These are phyloP conservation scores for Jasminum sambac DNA, from an alignment of 257 asterid species.

Conservation along the genomic window DNA sequence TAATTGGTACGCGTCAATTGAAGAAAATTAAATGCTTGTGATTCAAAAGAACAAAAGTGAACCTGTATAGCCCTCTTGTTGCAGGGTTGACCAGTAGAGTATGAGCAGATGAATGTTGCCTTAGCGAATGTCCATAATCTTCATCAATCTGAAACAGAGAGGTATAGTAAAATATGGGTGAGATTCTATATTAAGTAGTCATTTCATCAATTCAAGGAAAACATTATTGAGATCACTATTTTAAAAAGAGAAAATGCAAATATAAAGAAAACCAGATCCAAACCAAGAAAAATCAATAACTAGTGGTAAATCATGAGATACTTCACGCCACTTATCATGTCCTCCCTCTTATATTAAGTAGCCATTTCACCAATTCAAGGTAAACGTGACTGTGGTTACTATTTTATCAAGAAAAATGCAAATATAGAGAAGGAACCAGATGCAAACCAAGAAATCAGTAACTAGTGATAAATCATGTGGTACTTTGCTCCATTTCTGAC, in stretches of 20 bases:
- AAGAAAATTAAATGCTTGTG: neutral
- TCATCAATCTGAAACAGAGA: constrained; percentile 56
- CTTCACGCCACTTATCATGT: neutral
- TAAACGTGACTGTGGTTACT: neutral
- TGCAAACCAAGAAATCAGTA: neutral
- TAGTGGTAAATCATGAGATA: neutral
- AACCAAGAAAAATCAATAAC: neutral
- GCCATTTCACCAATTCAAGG: constrained; percentile 22
- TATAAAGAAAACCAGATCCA: neutral
- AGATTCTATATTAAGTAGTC: constrained; percentile 10
- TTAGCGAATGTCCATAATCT: constrained; percentile 45
- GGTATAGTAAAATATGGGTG: no score
- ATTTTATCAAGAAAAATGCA: constrained; percentile 14
- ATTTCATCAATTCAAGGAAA: constrained; percentile 21
- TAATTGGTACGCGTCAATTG: neutral
- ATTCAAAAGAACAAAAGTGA: constrained; percentile 32
- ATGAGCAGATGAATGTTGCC: constrained; percentile 57
- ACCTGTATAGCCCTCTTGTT: constrained; percentile 81
- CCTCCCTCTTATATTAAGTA: constrained; percentile 9
- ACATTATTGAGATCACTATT: neutral
- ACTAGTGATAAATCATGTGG: neutral
- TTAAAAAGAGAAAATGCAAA: constrained; percentile 10
- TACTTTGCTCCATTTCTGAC: neutral
- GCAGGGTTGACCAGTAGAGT: constrained; percentile 52
- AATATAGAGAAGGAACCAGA: neutral